Base-by-base conservation (phyloP, 768 basidiomycete genomes). In the Lenzites betulinus region DNA sequence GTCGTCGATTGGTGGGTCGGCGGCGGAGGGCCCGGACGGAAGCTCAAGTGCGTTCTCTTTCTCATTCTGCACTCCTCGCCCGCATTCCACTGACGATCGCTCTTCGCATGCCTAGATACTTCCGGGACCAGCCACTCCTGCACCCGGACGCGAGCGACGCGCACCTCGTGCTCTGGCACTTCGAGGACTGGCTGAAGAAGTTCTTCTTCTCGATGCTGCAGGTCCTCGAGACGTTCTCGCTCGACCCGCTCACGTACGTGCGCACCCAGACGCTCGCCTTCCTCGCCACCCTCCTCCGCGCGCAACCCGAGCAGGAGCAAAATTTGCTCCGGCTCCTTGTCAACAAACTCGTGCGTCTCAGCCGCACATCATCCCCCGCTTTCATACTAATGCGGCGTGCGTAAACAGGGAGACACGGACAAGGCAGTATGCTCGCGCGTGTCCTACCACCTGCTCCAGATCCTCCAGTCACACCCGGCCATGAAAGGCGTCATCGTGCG, bases 1-100 rank as follows among this genome's bases (percentile, higher is more conserved):
- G 80, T 99, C 59, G 88, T 92, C 33, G 96, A 98, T 82, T 98
- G 96, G 95, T 97, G 95, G 93, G 83, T 90, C 47, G 95, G 94
- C 33, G 95, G 95, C 23, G 93, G 93, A n/a, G 91, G 87, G 20
- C 92, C 94, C 0, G 78, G 82, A 59, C 79, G 92, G 62, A 98
- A 98, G 71, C 81, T 98, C 25, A 92, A 83, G 92, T 95, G 61
- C 52, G 86, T 78, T 44, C 9, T 23, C 30, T 26, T 13, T 16
- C 51, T n/a, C 33, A n/a, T n/a, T n/a, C n/a, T n/a, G n/a, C n/a
- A n/a, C n/a, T n/a, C n/a, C n/a, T n/a, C n/a, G n/a, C n/a, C 7
- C 20, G 11, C 28, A 18, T n/a, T 47, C 25, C 44, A 4, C 16
- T 38, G 18, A 44, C 13, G 13, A n/a, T 53, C 28, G 43, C 51